A percentile compares a stretch with the other conserved stretches of the same genome.
These are phyloP conservation scores for Dactylellina parvicollis DNA, from an alignment of 2,329 filamentous ascomycete species.

Conservation along the genomic window DNA sequence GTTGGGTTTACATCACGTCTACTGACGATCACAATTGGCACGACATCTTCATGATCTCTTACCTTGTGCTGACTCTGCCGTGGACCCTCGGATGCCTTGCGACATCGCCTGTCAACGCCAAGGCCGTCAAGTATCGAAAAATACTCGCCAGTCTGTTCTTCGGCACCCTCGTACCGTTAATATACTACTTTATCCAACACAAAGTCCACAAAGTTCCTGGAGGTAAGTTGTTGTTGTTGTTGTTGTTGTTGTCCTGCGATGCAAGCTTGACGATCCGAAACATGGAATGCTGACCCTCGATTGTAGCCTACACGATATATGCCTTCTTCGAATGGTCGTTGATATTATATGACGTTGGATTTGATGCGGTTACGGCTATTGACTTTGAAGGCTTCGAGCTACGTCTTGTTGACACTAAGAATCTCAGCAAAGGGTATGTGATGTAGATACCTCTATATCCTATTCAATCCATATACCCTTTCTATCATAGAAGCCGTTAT, in stretches of 20 bases:
- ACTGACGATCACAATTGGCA: slow-evolving; percentile 99
- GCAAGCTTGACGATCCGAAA: no score
- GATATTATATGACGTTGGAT: slow-evolving; percentile 92
- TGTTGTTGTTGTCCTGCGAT: not conserved
- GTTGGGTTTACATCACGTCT: slow-evolving; percentile 98
- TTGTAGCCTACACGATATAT: slow-evolving; percentile 90
- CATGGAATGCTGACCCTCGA: slow-evolving; percentile 14
- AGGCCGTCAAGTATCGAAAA: slow-evolving; percentile 88
- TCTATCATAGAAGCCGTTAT: slow-evolving; percentile 19
- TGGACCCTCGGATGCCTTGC: slow-evolving; percentile 93
- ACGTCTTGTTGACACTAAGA: slow-evolving; percentile 86
- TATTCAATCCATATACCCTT: slow-evolving; percentile 55
- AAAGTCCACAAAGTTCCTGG: slow-evolving; percentile 94
- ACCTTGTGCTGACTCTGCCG: slow-evolving; percentile 89
- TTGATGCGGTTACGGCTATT: slow-evolving; percentile 91
- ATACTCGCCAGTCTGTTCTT: slow-evolving; percentile 86
- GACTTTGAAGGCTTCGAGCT: slow-evolving; percentile 92
- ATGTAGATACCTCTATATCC: slow-evolving; percentile 72
- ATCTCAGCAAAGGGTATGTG: slow-evolving; percentile 97
- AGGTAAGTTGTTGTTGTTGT: slow-evolving; percentile 73
- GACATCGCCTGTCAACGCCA: slow-evolving; percentile 83
- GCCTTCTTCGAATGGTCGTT: slow-evolving; percentile 98
- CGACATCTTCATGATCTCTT: slow-evolving; percentile 99
- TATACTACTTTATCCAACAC: slow-evolving; percentile 99
- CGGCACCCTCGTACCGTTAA: slow-evolving; percentile 83